Conservation (phyloP, 306 rosid species). For the Dryas alaskensis region DNA sequence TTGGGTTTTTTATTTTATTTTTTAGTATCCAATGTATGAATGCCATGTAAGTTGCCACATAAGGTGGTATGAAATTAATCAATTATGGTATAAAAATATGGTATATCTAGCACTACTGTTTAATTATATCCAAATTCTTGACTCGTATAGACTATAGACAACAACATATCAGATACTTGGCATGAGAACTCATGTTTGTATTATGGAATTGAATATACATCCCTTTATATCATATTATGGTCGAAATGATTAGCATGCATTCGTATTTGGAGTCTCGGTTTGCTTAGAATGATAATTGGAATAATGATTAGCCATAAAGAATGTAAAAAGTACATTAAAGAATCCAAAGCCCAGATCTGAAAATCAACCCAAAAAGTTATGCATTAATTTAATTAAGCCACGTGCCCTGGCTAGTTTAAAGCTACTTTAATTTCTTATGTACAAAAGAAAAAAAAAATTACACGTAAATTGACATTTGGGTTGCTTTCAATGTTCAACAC, state of each 20-base stretch:
- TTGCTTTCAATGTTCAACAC: not conserved
- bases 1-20: too few species aligned
- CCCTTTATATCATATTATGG: not conserved
- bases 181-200: not conserved
- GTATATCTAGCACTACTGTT: too few species aligned
- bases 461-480: not conserved
- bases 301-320: conserved; percentile 8
- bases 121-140: too few species aligned
- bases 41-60: too few species aligned
- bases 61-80: too few species aligned
- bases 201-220: too few species aligned
- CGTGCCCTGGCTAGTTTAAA: not conserved
- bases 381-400: not conserved
- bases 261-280: not conserved
- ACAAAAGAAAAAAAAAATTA: too few species aligned
- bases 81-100: too few species aligned
- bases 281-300: not conserved
- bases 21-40: too few species aligned
- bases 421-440: not conserved
- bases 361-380: not conserved
- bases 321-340: not conserved
- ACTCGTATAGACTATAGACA: too few species aligned
- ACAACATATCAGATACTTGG: too few species aligned
- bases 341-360: conserved; percentile 10
- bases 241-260: conserved; percentile 2